phyloP scores from a whole-genome alignment of 257 asterid species.

The Nicotiana knightiana region DNA sequence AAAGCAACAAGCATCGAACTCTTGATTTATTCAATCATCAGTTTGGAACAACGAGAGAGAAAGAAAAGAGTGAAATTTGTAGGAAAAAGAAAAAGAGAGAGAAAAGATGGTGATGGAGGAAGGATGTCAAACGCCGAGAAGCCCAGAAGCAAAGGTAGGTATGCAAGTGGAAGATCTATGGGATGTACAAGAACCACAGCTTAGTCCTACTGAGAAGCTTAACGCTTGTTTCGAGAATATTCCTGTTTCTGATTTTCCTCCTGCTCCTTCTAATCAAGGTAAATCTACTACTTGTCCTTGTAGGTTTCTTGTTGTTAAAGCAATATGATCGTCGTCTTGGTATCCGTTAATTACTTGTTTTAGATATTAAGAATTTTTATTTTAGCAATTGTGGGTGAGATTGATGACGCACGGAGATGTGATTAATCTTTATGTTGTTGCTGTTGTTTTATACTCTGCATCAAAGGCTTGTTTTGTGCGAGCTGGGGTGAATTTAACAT shows the following conservation, averaged over 20 bases:
- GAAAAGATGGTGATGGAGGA: constrained; percentile 43
- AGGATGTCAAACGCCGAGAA: constrained; percentile 63
- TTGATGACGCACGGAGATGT: background rate
- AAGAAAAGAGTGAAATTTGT: background rate
- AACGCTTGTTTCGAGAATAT: constrained; percentile 95
- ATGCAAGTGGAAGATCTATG: constrained; percentile 94
- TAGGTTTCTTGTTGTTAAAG: background rate
- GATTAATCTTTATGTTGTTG: background rate
- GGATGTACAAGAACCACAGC: constrained; percentile 86
- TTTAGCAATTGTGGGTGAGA: background rate
- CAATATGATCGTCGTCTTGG: background rate
- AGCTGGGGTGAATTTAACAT: background rate
- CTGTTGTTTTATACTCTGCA: background rate
- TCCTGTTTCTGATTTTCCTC: constrained; percentile 93
- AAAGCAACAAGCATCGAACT: constrained; percentile 9
- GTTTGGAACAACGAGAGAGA: constrained; percentile 1
- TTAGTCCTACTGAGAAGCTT: constrained; percentile 92
- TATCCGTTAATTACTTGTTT: background rate
- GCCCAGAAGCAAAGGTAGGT: constrained; percentile 96
- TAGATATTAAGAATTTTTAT: background rate
- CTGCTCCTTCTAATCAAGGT: constrained; percentile 79
- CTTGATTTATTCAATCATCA: background rate
- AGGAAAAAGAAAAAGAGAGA: background rate
- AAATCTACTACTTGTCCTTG: no score
- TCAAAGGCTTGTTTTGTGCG: background rate